Base-by-base conservation (phyloP, 129 eudicot genomes). In the Solidago caesia region DNA sequence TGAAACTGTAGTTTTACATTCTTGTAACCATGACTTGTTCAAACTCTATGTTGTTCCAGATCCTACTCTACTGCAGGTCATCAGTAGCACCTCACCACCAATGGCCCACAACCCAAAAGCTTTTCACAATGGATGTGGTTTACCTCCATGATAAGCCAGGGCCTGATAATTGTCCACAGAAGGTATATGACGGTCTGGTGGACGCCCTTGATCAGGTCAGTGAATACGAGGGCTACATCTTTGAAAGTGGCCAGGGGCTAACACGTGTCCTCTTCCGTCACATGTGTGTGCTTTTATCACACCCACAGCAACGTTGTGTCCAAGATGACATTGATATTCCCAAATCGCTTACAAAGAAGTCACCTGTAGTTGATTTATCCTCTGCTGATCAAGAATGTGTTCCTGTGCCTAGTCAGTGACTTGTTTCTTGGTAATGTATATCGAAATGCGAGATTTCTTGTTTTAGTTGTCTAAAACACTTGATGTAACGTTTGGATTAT, bases 81-180 rank as follows among this genome's bases (percentile, higher is more conserved):
- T 87, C 96, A 5, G 79, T 83, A 21, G 85, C 84, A 12, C 99
- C 99, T 39, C 85, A 85, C 58, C 83, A 80, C 75, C 92, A 85
- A 68, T 80, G 95, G 89, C 83, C 96, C 21, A 68, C 80, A 58
- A 87, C 75, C 60, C 89, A 84, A 65, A 91, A 91, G 81, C 87
- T 88, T 49, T 95, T 91, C 82, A 95, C 99, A 11, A 55, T 95
- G 68, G 99, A 95, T 64, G 99, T 91, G 49, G 71, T 89, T 62
- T 93, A 93, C 84, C 96, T 90, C 51, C 98, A 93, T 59, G 92
- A 93, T 80, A 93, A 90, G 72, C 99, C 99, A 1, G 96, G 93
- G 14, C 90, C 99, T 0, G 94, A 87, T 7, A 95, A 95, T 59
- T 95, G 99, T 75, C 99, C 99, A n/a, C 97, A 95, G 75, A 85